Base-by-base conservation (phyloP, 2,329 filamentous ascomycete species). In the Microsporum canis region DNA sequence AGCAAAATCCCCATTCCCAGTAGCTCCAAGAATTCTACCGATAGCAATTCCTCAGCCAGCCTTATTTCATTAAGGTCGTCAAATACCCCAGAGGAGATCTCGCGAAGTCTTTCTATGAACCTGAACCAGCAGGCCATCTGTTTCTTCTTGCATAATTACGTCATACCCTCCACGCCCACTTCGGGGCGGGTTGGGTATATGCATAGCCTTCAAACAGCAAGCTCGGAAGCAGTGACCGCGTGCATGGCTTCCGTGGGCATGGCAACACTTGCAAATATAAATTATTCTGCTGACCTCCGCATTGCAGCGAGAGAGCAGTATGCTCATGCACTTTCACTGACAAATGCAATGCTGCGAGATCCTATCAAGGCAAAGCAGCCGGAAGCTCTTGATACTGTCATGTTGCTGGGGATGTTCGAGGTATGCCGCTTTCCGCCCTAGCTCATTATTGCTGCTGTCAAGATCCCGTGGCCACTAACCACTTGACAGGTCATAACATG, bases 381-480 rank as follows among this genome's bases (percentile, higher is more conserved):
- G 62, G 72, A 78, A 53, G 75, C 79, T 7, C 76, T 81, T 14
- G 75, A 83, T 64, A 76, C 79, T 5, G 80, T 85, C 34, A 75
- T 86, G 47, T 76, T 83, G 66, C 77, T 86, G 64, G 82, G 82
- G 55, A 76, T 85, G 69, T 86, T 83, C 63, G 83, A 86, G 76
- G 83, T 85, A 71, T 67, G 5, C 7, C 39, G 5, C 12, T 73
- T 14, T 53, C 2, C 14, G n/a, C 5, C n/a, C 27, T 10, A 14
- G 39, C 5, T 12, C 10, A 14, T 23, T 23, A 23, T 23, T 23
- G 17, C 17, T 23, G 17, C 17, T 23, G 17, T 23, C 17, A 23
- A 23, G 17, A 23, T 23, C 17, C 17, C 17, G 17, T 43, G 39
- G 39, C 27, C 41, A 23, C 38, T 65, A 65, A 57, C 10, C 33